Conservation (phyloP, 257 asterid species). For the Solanum piurae region DNA sequence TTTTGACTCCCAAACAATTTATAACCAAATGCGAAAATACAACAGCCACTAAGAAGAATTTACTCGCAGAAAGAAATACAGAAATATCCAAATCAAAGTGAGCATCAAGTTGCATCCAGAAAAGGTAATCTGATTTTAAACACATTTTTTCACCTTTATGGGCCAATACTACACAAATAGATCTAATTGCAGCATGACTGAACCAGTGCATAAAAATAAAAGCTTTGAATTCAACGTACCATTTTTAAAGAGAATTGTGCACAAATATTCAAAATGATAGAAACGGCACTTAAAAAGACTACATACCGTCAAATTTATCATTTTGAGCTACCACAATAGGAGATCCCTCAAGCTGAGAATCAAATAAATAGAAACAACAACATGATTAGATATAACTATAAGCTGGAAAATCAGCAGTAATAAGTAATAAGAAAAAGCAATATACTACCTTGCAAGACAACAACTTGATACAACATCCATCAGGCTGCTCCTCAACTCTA, state of each 20-base stretch:
- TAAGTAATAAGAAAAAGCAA: neutral
- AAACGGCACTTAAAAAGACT: neutral
- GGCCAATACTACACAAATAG: neutral
- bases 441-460: constrained; percentile 80
- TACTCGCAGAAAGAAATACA: neutral
- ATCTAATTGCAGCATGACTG: neutral
- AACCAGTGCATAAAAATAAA: neutral
- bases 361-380: neutral
- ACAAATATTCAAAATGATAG: neutral
- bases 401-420: neutral
- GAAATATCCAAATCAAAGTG: neutral
- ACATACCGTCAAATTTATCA: constrained; percentile 79
- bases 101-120: neutral
- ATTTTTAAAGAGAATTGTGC: neutral
- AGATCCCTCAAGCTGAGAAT: constrained; percentile 78
- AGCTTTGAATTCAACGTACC: neutral
- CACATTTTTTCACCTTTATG: neutral
- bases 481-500: constrained; percentile 85
- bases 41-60: neutral
- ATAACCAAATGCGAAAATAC: neutral
- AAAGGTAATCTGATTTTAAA: neutral
- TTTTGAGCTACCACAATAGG: constrained; percentile 85
- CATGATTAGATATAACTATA: neutral
- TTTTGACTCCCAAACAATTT: neutral
- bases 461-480: constrained; percentile 85